A percentile compares a stretch with the other conserved stretches of the same genome.
These are phyloP conservation scores for Apium graveolens DNA, from an alignment of 129 eudicot species.

Conservation along the genomic window DNA sequence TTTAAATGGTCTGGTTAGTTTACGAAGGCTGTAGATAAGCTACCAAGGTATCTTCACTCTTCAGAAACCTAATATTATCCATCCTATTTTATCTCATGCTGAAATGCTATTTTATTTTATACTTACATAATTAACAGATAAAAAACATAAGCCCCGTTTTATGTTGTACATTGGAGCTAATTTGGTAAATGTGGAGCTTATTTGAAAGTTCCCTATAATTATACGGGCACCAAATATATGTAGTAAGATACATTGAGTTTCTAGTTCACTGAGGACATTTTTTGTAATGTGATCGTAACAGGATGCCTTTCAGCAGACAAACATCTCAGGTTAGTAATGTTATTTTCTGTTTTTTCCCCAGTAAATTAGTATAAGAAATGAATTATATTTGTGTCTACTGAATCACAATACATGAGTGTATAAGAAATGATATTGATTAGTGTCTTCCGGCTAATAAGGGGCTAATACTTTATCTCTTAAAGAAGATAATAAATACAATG, in stretches of 20 bases:
- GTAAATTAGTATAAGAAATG: neutral
- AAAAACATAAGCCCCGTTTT: neutral
- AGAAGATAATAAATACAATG: neutral
- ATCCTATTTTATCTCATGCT: neutral
- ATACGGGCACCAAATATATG: neutral
- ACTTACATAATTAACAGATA: too few relatives aligned
- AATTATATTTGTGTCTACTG: neutral
- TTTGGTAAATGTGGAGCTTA: neutral
- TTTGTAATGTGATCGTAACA: slow-evolving; percentile 29
- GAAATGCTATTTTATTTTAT: neutral
- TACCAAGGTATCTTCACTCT: neutral
- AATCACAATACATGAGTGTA: too few relatives aligned
- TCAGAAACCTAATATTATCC: too few relatives aligned
- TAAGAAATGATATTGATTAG: too few relatives aligned
- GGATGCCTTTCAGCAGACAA: slow-evolving; percentile 57
- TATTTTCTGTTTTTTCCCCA: neutral
- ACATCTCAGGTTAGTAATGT: slow-evolving; percentile 48
- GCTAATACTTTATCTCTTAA: neutral
- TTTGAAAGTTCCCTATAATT: neutral
- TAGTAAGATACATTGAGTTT: neutral
- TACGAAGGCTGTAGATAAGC: neutral
- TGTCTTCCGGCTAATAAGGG: neutral
- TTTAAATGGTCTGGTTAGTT: neutral
- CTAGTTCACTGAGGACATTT: neutral
- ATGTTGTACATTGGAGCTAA: neutral